Evolutionary conservation across 257 asterid species (phyloP).

Genomic region (Solanum chmielewskii): DNA sequence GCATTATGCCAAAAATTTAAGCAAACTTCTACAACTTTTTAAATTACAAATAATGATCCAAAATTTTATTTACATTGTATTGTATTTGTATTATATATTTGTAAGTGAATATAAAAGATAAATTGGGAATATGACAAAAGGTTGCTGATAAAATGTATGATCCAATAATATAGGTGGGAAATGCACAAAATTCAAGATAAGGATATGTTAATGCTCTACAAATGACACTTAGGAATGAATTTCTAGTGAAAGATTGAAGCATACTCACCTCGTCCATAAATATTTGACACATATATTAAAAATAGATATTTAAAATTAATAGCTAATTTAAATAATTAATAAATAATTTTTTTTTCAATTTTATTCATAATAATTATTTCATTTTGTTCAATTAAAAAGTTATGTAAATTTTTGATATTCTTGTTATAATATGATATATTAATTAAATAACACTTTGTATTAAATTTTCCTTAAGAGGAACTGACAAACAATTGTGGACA

Average conservation of each 20-base stretch:
- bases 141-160: background rate
- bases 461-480: too few relatives aligned
- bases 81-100: too few relatives aligned
- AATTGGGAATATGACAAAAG: background rate
- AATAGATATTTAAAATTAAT: too few relatives aligned
- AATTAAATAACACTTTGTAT: too few relatives aligned
- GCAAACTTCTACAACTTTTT: background rate
- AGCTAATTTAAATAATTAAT: too few relatives aligned
- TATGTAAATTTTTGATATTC: too few relatives aligned
- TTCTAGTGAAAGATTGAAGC: background rate
- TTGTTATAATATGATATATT: too few relatives aligned
- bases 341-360: too few relatives aligned
- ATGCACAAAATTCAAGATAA: background rate
- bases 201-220: background rate
- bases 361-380: rapidly evolving
- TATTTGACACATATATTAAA: too few relatives aligned
- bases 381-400: too few relatives aligned
- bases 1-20: background rate
- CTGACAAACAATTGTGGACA: too few relatives aligned
- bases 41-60: background rate
- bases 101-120: background rate
- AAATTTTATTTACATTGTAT: background rate
- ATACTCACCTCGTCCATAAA: too few relatives aligned
- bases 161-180: background rate
- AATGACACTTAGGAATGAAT: background rate